Base-by-base conservation (phyloP, 202 grass and related monocot species). In the Hordeum pubiflorum region DNA sequence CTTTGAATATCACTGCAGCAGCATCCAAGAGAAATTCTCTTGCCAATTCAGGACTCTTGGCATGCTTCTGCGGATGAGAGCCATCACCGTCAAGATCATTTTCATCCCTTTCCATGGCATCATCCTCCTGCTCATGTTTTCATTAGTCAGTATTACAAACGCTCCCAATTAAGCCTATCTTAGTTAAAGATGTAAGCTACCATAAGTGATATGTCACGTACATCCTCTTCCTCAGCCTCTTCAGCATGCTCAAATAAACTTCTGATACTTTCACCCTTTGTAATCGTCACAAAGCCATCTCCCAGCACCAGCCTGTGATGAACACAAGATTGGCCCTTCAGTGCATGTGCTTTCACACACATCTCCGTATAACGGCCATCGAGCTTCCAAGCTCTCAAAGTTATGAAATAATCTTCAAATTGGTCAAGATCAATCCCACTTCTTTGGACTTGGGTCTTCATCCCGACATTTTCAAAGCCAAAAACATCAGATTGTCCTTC, bases 21-120 rank as follows among this genome's bases (percentile, higher is more conserved):
- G 96, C 88, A 88, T 98, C 92, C 75, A 98, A 82, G 79, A 98
- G 92, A 84, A 98, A 98, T 81, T 98, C 96, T 84, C 92, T 92
- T 78, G 96, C 92, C 80, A 95, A 89, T 84, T 98, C 96, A 85
- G 96, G 96, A 79, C 96, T 98, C 83, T 95, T 98, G 44, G 96
- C 96, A 81, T 98, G 96, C 84, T 90, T 98, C 78, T 93, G 92
- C 52, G 96, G 90, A 70, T 91, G 92, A 67, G 87, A 88, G 20
- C 85, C 85, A 78, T 91, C 85, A 64, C 85, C 67, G 37, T 98
- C 92, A 86, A 93, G 76, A 76, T 95, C 92, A 89, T 89, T 89
- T 82, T 87, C 92, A 88, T 98, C 96, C 78, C 86, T 98, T 29
- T 98, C 90, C 88, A 93, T 87, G 46, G 78, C 88, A 86, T 95